Conservation (phyloP, 2,329 filamentous ascomycete species). For the Stachybotrys chlorohalonatus region DNA sequence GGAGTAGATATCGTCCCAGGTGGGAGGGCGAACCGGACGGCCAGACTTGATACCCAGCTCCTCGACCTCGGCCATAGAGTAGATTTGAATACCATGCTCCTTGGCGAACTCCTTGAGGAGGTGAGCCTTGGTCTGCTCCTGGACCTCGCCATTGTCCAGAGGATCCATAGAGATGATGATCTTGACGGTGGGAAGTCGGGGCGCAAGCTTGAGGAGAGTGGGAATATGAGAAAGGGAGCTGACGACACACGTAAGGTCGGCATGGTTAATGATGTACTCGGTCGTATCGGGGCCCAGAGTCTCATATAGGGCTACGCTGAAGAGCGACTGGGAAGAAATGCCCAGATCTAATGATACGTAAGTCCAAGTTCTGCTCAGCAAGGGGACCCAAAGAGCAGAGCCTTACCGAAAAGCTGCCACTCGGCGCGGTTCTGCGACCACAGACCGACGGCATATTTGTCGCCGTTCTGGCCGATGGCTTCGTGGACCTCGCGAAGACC, state of each 20-base stretch:
- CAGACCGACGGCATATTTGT: constrained; percentile 67
- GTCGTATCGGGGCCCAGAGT: constrained; percentile 85
- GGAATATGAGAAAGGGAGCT: constrained; percentile 76
- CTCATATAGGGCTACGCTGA: constrained; percentile 90
- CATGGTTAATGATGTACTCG: constrained; percentile 94
- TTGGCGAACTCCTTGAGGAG: constrained; percentile 68
- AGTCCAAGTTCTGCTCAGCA: not conserved
- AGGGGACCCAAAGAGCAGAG: constrained; percentile 3
- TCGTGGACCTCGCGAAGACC: constrained; percentile 78
- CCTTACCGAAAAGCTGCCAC: constrained; percentile 70
- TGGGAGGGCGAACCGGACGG: constrained; percentile 61
- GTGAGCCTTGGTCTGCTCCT: constrained; percentile 69
- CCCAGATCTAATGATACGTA: constrained; percentile 56
- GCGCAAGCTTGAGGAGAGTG: constrained; percentile 66
- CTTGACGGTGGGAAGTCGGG: constrained; percentile 73
- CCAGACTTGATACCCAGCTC: constrained; percentile 64
- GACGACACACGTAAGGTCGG: constrained; percentile 64
- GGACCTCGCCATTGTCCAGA: constrained; percentile 68
- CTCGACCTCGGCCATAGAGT: constrained; percentile 75
- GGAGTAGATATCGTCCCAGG: constrained; percentile 69
- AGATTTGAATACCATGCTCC: constrained; percentile 67
- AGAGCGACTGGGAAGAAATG: constrained; percentile 79
- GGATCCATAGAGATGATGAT: constrained; percentile 81
- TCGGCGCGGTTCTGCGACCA: constrained; percentile 83
- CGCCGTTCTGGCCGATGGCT: constrained; percentile 50